Conservation (phyloP, 2,329 filamentous ascomycete genomes). For the Ophiostoma tasmaniense region DNA sequence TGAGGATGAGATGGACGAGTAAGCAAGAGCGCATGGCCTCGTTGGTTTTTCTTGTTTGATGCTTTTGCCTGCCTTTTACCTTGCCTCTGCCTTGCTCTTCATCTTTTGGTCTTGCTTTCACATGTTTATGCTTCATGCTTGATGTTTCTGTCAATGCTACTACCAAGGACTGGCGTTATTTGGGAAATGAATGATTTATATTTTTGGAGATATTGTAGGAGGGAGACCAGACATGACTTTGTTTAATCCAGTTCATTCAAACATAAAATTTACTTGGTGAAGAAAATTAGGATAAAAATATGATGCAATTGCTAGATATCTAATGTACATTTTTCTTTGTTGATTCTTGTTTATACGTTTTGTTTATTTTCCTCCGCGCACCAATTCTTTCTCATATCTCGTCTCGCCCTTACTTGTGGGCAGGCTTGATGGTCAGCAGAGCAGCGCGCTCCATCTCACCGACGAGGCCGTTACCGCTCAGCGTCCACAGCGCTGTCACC, state of each 20-base stretch:
- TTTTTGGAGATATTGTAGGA: not conserved
- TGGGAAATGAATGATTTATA: not conserved
- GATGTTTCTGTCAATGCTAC: not conserved
- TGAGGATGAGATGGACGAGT: slow-evolving; percentile 38
- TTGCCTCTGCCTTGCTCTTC: not conserved
- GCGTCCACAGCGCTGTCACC: slow-evolving; percentile 74
- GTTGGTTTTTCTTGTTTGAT: not conserved
- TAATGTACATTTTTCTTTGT: slow-evolving; percentile 5
- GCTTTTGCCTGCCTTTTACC: not conserved
- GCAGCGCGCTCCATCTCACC: slow-evolving; percentile 73
- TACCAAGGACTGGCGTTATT: slow-evolving; percentile 6
- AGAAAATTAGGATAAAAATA: not conserved
- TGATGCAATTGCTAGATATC: slow-evolving; percentile 5
- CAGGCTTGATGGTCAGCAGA: slow-evolving; percentile 35
- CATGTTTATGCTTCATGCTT: not conserved
- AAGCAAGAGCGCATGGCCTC: not conserved
- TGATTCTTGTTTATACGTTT: not conserved
- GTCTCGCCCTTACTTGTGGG: not conserved
- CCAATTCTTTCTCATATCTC: not conserved
- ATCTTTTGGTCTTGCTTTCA: not conserved
- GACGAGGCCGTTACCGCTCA: slow-evolving; percentile 72
- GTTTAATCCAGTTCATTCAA: not conserved
- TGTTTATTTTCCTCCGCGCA: not conserved
- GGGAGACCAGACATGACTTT: not conserved
- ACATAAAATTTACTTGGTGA: not conserved